Base-by-base conservation (phyloP, 2,329 filamentous ascomycete species). In the Ophioceras dolichostomum region DNA sequence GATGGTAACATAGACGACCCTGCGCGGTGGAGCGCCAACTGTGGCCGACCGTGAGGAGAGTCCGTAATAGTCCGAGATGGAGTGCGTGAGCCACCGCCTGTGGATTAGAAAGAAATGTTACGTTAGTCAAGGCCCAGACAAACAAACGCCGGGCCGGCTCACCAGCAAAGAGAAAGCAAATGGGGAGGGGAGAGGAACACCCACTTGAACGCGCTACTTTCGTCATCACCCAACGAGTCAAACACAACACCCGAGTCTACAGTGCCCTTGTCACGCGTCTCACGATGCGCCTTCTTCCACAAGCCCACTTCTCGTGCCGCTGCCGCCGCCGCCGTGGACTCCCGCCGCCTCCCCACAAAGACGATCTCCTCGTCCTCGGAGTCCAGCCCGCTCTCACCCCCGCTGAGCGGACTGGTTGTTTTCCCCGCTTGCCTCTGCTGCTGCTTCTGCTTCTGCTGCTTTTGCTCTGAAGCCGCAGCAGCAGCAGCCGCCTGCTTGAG, bases 81-180 rank as follows among this genome's bases (percentile, higher is more conserved):
- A 83, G 58, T 96, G 88, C 1, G 93, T 85, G 38, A 96, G 73
- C 83, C 88, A 96, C 45, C 89, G 83, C 47, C 83, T 89, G 43
- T n/a, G n/a, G n/a, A n/a, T n/a, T n/a, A n/a, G n/a, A n/a, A n/a
- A n/a, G n/a, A n/a, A n/a, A n/a, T n/a, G n/a, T n/a, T n/a, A n/a
- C n/a, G n/a, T n/a, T n/a, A n/a, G n/a, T n/a, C n/a, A n/a, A n/a
- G n/a, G n/a, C n/a, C n/a, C n/a, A n/a, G n/a, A n/a, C n/a, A n/a
- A n/a, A n/a, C n/a, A n/a, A n/a, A n/a, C n/a, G n/a, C n/a, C n/a
- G n/a, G n/a, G n/a, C n/a, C n/a, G n/a, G n/a, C n/a, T n/a, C n/a
- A n/a, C n/a, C n/a, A n/a, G n/a, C n/a, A n/a, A n/a, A n/a, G n/a
- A 43, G 32, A 37, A 10, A 32, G 26, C 16, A 2, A 17, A 18